Conservation (phyloP, 2,329 filamentous ascomycete genomes). For the Botrytis paeoniae region DNA sequence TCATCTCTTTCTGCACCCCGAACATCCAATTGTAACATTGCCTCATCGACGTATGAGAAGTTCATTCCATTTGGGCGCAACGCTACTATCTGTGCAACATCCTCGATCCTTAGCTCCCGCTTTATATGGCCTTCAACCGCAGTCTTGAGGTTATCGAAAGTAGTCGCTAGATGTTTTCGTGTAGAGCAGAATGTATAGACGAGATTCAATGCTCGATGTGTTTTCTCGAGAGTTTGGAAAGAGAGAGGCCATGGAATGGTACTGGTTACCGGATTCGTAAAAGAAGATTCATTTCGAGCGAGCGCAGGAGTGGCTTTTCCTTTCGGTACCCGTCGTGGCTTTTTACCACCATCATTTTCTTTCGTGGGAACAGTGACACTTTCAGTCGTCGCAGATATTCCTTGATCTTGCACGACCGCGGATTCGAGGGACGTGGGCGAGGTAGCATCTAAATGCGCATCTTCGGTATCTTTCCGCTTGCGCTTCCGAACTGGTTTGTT, state of each 20-base stretch:
- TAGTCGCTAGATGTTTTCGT: constrained; percentile 87
- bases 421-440: neutral
- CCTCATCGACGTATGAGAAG: constrained; percentile 84
- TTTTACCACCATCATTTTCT: constrained; percentile 49
- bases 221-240: constrained; percentile 70
- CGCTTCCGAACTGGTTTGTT: constrained; percentile 42
- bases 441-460: constrained; percentile 23
- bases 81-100: constrained; percentile 78
- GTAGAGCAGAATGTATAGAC: constrained; percentile 95
- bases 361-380: constrained; percentile 53
- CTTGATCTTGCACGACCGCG: neutral
- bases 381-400: constrained; percentile 12
- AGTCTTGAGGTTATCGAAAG: constrained; percentile 81
- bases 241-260: constrained; percentile 63
- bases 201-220: constrained; percentile 81
- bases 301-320: constrained; percentile 27
- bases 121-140: constrained; percentile 83
- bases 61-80: constrained; percentile 75
- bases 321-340: constrained; percentile 47
- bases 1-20: constrained; percentile 65
- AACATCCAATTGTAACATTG: constrained; percentile 75
- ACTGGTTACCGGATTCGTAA: constrained; percentile 29
- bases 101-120: constrained; percentile 65
- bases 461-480: constrained; percentile 39
- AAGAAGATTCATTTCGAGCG: constrained; percentile 29